Base-by-base conservation (phyloP, 129 eudicot genomes). In the Glebionis coronaria region DNA sequence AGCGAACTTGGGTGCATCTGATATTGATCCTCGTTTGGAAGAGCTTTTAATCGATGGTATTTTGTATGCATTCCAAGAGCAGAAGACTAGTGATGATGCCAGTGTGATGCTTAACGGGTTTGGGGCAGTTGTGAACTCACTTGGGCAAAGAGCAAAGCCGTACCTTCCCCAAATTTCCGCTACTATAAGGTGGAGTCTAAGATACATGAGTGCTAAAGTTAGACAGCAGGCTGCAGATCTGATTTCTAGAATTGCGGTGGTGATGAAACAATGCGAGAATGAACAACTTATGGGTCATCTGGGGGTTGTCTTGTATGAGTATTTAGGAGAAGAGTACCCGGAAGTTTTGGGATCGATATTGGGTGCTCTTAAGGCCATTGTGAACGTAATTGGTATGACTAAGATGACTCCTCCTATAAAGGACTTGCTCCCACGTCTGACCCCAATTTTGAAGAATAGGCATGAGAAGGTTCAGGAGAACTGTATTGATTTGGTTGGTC, bases 231-330 rank as follows among this genome's bases (percentile, higher is more conserved):
- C 99, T 38, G 97, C 97, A 4, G 97, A 89, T 79, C 77, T 89
- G 18, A 89, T 86, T 50, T 93, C 97, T 13, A 83, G 97, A 45
- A 86, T 89, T 40, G 99, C 99, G 0, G 99, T 93, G 44, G 95
- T 93, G 35, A 88, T 89, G 99, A 93, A 89, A 66, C 95, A 89
- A 65, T 89, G 99, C 66, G 93, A 88, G 55, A 95, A 93, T 77
- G 97, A 93, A 75, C 97, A 93, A 52, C 80, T 89, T 3, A 93
- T 93, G 99, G 99, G 97, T 45, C 97, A 93, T 81, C 96, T 93
- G 4, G 98, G 99, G 67, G 99, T 93, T 53, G 99, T 93, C 23
- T 70, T 93, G 68, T 93, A 93, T 2, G 99, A 93, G 76, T 93
- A 93, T 73, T 63, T 93, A 58, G 99, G 99, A 45, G 99, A 93